Evolutionary conservation across 78 protist genomes (phyloP), one percentile per base, ranked within the genome.

Genomic region (Polysphondylium violaceum): DNA sequence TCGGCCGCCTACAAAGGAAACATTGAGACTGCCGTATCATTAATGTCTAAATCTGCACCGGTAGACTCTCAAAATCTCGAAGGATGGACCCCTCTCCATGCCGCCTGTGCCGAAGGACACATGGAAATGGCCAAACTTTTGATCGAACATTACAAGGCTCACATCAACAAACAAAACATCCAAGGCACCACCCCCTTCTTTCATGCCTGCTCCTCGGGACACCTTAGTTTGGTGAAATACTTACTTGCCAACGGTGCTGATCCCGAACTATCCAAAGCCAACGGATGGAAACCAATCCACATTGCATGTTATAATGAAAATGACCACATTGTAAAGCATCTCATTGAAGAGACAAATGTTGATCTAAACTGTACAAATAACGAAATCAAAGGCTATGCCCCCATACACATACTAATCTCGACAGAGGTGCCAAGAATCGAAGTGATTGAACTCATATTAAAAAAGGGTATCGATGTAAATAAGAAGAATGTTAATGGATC

Each of bases 11-110:
- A 36, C 65, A 76, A 76, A 58, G 93, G 93, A 17, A 87, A 87
- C 36, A 14, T 69, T 17, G 88, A 87, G n/a, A 76, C 93, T 23
- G 93, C 87, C 1, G 16, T 36, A 0, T 68, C 78, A 9, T 53
- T 87, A 3, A 8, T 87, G 1, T 36, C 36, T 2, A 53, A 43
- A 14, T 81, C 85, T 41, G 93, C 93, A 5, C 2, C 23, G 0
- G 93, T 87, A 3, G 83, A 75, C 67, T 19, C 50, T 1, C 53
- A 41, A 16, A 87, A 87, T 73, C 55, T 76, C 17, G 87, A 87
- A 7, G 93, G 93, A 3, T 87, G 86, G 88, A 87, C 93, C n/a
- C 88, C 93, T 29, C 47, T 87, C 21, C 93, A 87, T 40, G 74
- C 87, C 5, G 93, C 93, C 1, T 71, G 76, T n/a, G 68, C 93